Percentiles rank a stretch among this genome's conserved stretches.
Conservation (phyloP, 192 early-diverging fungal species). For the Globomyces pollinis-pini region DNA sequence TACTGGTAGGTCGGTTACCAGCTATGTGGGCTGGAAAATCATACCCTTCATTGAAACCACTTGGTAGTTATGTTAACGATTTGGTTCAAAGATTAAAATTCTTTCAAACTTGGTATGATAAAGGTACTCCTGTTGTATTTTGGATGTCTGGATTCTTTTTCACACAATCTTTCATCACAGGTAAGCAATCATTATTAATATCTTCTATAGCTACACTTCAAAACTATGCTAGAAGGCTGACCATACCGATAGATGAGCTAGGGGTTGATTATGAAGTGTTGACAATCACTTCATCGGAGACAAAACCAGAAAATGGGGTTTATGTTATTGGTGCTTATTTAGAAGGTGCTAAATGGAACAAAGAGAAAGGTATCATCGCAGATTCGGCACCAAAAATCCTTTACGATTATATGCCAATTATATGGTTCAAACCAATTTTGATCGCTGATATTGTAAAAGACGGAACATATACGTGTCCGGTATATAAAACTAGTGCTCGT, state of each 20-base stretch:
- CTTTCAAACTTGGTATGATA: constrained; percentile 50
- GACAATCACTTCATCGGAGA: constrained; percentile 13
- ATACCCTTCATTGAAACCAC: constrained; percentile 56
- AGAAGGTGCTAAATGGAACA: constrained; percentile 52
- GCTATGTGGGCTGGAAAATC: constrained; percentile 55
- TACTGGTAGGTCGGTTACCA: constrained; percentile 45
- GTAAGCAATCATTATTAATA: constrained; percentile 28
- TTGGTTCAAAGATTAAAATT: constrained; percentile 45
- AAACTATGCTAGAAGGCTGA: constrained; percentile 54
- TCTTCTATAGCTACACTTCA: constrained; percentile 39
- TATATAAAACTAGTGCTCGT: constrained; percentile 58
- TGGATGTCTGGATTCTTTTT: constrained; percentile 65
- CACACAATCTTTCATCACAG: constrained; percentile 62
- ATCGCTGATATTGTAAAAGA: constrained; percentile 23
- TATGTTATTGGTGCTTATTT: constrained; percentile 48
- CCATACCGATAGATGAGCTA: constrained; percentile 56
- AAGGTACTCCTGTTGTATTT: constrained; percentile 46
- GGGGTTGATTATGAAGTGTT: constrained; percentile 48
- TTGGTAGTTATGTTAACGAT: constrained; percentile 49
- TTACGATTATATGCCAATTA: constrained; percentile 51
- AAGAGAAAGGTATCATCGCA: constrained; percentile 30
- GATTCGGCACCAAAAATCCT: constrained; percentile 52
- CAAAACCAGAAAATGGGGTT: constrained; percentile 39
- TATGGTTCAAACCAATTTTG: constrained; percentile 56
- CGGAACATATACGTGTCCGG: constrained; percentile 46